phyloP scores from a whole-genome alignment of 2,329 filamentous ascomycete species.

The Clathrospora elynae region DNA sequence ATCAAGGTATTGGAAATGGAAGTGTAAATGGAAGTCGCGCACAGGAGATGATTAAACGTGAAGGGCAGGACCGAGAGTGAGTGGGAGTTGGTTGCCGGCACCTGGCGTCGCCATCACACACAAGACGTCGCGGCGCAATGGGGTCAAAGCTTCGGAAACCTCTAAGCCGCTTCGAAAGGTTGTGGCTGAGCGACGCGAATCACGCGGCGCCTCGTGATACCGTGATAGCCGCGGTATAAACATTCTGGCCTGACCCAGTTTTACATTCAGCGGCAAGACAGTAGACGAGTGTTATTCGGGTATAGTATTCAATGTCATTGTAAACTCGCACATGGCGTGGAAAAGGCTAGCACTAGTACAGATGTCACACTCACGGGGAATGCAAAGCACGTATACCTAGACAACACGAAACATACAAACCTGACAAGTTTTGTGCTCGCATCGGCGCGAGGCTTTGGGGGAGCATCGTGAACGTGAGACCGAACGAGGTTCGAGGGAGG shows the following conservation, averaged over 20 bases:
- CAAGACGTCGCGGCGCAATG: conserved; percentile 15
- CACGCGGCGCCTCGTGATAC: conserved; percentile 1
- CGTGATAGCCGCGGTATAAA: conserved; percentile 6
- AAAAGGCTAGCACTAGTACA: too few relatives aligned
- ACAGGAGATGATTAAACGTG: not conserved
- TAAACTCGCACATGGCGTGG: too few relatives aligned
- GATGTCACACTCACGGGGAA: conserved; percentile 12
- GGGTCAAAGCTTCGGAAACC: conserved; percentile 9
- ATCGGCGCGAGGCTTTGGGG: conserved; percentile 16
- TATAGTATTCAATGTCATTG: too few relatives aligned
- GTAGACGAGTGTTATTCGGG: too few relatives aligned
- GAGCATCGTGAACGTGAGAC: conserved; percentile 13
- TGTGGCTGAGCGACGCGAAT: conserved; percentile 1
- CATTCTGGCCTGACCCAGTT: too few relatives aligned
- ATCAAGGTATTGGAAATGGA: too few relatives aligned
- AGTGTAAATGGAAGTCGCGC: too few relatives aligned
- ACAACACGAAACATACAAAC: conserved; percentile 15
- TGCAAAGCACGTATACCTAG: conserved; percentile 10
- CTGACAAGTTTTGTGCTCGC: conserved; percentile 13
- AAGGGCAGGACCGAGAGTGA: conserved; percentile 4
- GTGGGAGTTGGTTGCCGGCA: conserved; percentile 3
- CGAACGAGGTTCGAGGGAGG: conserved; percentile 16
- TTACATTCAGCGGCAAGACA: too few relatives aligned
- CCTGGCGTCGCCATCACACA: conserved; percentile 8
- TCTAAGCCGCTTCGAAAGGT: conserved; percentile 7